Evolutionary conservation across 768 basidiomycete genomes (phyloP).

Genomic region (Xerocomus brunneocitrinus): DNA sequence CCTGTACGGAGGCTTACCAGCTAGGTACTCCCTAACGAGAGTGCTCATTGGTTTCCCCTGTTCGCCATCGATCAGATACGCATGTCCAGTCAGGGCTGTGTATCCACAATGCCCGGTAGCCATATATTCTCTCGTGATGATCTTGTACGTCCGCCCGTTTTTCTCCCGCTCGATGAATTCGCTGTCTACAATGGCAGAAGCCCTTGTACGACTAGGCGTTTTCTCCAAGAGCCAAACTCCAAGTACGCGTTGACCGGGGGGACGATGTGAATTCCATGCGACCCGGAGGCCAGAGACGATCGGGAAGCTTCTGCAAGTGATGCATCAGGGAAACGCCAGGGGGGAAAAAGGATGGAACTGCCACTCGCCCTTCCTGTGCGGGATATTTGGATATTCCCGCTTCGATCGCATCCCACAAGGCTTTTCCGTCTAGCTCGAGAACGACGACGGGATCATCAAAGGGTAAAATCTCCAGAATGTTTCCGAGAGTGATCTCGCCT

Average conservation of each 20-base stretch:
- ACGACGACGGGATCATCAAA: constrained; percentile 85
- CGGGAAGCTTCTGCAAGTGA: constrained; percentile 68
- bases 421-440: constrained; percentile 70
- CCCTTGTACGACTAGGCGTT: constrained; percentile 15
- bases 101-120: constrained; percentile 83
- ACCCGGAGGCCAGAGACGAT: constrained; percentile 80
- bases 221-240: constrained; percentile 63
- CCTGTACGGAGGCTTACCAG: constrained; percentile 44
- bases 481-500: constrained; percentile 74
- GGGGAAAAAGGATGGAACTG: background rate
- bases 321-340: background rate
- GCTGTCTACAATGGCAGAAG: constrained; percentile 37
- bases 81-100: constrained; percentile 55
- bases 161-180: constrained; percentile 51
- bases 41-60: constrained; percentile 71
- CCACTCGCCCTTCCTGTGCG: constrained; percentile 80
- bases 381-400: constrained; percentile 72
- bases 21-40: constrained; percentile 77
- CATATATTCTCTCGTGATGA: constrained; percentile 85
- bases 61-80: constrained; percentile 78
- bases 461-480: constrained; percentile 85
- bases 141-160: constrained; percentile 59
- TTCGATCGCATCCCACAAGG: constrained; percentile 80
- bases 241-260: constrained; percentile 66
- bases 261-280: constrained; percentile 76